These are phyloP conservation scores for Aureobasidium sp. DNA, from an alignment of 2,329 filamentous ascomycete species.

Conservation along the genomic window DNA sequence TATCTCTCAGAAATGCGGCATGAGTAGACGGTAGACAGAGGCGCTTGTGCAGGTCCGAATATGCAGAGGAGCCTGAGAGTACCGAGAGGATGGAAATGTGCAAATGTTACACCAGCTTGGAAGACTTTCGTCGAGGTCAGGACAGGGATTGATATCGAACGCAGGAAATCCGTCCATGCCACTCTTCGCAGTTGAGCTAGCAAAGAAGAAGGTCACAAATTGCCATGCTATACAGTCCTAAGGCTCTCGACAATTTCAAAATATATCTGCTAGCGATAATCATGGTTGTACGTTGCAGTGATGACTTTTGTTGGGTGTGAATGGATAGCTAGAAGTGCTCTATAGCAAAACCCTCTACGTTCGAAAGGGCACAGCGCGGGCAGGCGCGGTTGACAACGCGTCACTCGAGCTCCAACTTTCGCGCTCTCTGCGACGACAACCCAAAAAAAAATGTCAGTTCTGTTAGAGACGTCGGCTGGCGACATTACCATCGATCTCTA, in stretches of 20 bases:
- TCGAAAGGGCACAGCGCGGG: background rate
- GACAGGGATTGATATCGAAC: background rate
- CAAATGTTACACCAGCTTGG: background rate
- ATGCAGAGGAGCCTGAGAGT: background rate
- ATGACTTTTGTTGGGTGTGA: background rate
- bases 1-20: background rate
- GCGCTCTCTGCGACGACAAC: slow-evolving; percentile 17
- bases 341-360: background rate
- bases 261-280: background rate
- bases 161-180: background rate
- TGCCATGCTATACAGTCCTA: too few species aligned
- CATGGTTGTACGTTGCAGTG: background rate
- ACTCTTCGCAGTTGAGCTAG: too few species aligned
- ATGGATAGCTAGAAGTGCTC: background rate
- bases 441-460: slow-evolving; percentile 65
- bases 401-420: slow-evolving; percentile 4
- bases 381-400: background rate
- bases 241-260: too few species aligned
- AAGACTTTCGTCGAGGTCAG: background rate
- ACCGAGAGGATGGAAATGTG: slow-evolving; percentile 16
- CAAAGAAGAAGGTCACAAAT: too few species aligned
- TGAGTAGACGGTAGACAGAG: background rate
- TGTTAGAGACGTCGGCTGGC: slow-evolving; percentile 85
- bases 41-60: slow-evolving; percentile 9
- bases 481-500: slow-evolving; percentile 93